Evolutionary conservation across 2,329 filamentous ascomycete genomes (phyloP).

Genomic region (Diaporthe citrichinensis): DNA sequence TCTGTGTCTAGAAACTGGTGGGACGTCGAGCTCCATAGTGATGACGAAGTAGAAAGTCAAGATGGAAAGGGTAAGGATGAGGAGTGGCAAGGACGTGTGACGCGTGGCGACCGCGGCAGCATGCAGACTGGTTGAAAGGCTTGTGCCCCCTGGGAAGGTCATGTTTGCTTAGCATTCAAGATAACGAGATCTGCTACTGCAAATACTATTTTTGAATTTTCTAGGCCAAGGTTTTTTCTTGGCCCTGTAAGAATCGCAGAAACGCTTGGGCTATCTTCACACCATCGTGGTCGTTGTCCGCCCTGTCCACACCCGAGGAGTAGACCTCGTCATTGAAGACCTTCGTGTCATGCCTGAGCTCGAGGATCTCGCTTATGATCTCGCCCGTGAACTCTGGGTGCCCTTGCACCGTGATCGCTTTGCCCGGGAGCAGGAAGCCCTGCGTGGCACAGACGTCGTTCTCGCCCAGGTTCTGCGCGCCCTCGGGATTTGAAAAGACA

Average conservation of each 20-base stretch:
- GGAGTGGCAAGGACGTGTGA: not conserved
- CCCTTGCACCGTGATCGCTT: conserved; percentile 84
- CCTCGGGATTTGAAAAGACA: conserved; percentile 74
- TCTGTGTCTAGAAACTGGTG: conserved; percentile 52
- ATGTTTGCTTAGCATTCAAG: not conserved
- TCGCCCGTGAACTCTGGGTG: conserved; percentile 86
- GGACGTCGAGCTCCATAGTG: conserved; percentile 49
- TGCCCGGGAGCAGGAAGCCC: conserved; percentile 79
- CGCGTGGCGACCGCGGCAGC: not conserved
- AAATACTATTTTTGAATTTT: not conserved
- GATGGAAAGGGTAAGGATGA: conserved; percentile 5
- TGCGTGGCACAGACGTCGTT: conserved; percentile 81
- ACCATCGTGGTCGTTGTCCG: conserved; percentile 81
- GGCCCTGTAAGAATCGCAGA: conserved; percentile 77
- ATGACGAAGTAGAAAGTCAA: conserved; percentile 44
- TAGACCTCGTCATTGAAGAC: conserved; percentile 80
- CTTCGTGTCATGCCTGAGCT: conserved; percentile 73
- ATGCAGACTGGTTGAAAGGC: not conserved
- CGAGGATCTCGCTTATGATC: conserved; percentile 79
- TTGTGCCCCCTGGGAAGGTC: not conserved
- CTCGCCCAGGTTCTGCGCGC: conserved; percentile 73
- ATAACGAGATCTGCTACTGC: not conserved
- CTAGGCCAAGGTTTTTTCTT: conserved; percentile 39
- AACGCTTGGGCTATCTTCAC: conserved; percentile 81
- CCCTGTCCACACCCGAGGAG: conserved; percentile 76